Base-by-base conservation (phyloP, 2,329 filamentous ascomycete species). In the Neurospora crassa region DNA sequence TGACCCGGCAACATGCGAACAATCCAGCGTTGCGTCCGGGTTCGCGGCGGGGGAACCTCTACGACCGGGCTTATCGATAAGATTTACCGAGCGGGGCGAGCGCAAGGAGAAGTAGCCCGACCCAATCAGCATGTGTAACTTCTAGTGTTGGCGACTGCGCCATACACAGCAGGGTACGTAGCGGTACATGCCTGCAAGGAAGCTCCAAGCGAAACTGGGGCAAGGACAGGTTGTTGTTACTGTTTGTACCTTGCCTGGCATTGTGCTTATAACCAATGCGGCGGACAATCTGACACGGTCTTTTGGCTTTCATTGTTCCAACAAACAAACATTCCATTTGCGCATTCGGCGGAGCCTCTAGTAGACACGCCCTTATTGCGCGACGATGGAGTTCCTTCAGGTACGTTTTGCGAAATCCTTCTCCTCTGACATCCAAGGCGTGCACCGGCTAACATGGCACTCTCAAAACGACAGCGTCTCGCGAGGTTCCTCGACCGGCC, bases 401-500 rank as follows among this genome's bases (percentile, higher is more conserved):
- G 81, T 80, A 77, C 73, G 76, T 73, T 69, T 10, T 34, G 11
- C 42, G 16, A 14, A 20, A 42, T 40, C 24, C 43, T 12, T 53
- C n/a, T 18, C 24, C 59, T n/a, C 70, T 63, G 5, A 11, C 29
- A 63, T 63, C 53, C 29, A 63, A 63, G 53, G 53, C 24, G 53
- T 5, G 24, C 53, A 34, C 16, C 24, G 14, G 53, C 53, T 63
- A 37, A 63, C 53, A 37, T 63, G 53, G 53, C 53, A 34, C 53
- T 63, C 53, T 63, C 53, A 4, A 37, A 63, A 34, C 53, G 53
- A 41, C 79, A 91, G 88, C 87, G 88, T 84, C 90, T 98, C 76
- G 93, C 93, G 79, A 89, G 89, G 81, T 90, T 92, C 82, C 91
- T 98, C 78, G 96, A 99, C 85, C 90, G 92, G 79, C 94, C 95